These are phyloP conservation scores for Acephala macrosclerotiorum DNA, from an alignment of 2,329 filamentous ascomycete genomes.

Conservation along the genomic window DNA sequence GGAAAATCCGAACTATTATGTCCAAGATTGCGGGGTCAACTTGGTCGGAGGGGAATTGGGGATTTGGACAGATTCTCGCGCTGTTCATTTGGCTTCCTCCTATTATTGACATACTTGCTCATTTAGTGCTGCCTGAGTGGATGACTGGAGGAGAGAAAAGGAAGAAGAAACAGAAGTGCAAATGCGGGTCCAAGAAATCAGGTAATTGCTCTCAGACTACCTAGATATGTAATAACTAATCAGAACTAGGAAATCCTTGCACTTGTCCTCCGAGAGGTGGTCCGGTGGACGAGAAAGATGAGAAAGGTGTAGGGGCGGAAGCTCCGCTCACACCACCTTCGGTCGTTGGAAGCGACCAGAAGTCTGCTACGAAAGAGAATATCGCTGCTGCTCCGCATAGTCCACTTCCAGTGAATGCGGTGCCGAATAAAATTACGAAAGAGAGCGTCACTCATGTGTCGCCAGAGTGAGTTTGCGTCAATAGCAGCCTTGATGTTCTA, in stretches of 20 bases:
- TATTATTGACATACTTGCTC: conserved; percentile 21
- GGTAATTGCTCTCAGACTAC: not conserved
- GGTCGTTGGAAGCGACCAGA: not conserved
- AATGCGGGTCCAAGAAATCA: conserved; percentile 9
- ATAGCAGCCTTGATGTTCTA: not conserved
- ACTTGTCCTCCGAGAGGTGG: not conserved
- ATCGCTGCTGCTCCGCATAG: not conserved
- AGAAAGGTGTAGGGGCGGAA: not conserved
- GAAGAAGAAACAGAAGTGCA: conserved; percentile 13
- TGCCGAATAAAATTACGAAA: no score
- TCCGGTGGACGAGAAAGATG: not conserved
- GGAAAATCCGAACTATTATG: conserved; percentile 24
- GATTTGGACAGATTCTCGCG: conserved; percentile 26
- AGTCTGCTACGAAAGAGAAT: not conserved
- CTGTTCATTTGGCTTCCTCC: conserved; percentile 24
- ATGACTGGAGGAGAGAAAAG: conserved; percentile 8
- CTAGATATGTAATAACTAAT: not conserved
- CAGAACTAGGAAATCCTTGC: not conserved
- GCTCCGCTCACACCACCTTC: not conserved
- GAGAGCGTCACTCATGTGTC: no score
- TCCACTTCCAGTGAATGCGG: no score
- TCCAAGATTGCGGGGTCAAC: conserved; percentile 19
- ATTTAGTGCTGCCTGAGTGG: conserved; percentile 14
- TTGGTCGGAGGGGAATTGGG: conserved; percentile 22
- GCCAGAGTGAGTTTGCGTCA: not conserved